A percentile compares a stretch with the other conserved stretches of the same genome.
phyloP scores from a whole-genome alignment of 306 rosid species.

The Vicia faba region DNA sequence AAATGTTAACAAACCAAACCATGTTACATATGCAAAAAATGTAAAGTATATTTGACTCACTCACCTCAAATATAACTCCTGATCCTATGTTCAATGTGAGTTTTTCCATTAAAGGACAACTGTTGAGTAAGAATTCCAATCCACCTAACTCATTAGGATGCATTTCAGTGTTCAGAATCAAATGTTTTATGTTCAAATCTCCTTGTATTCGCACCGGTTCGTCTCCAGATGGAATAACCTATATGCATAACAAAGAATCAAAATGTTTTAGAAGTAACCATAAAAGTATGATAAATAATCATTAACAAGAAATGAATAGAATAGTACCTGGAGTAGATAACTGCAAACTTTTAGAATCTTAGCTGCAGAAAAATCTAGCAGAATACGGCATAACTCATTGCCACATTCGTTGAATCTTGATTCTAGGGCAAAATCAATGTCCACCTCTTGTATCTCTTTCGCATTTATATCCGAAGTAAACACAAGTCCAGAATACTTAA shows the following conservation, averaged over 20 bases:
- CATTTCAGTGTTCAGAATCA: conserved; percentile 48
- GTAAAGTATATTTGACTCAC: conserved; percentile 34
- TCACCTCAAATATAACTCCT: conserved; percentile 27
- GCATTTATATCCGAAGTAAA: not conserved
- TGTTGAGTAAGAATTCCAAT: conserved; percentile 47
- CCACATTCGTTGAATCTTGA: not conserved
- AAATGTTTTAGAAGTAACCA: not conserved
- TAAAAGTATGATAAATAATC: not conserved
- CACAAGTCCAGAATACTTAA: conserved; percentile 29
- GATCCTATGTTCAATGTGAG: conserved; percentile 42
- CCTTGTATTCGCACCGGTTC: conserved; percentile 24
- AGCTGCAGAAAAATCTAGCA: conserved; percentile 3
- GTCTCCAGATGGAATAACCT: conserved; percentile 41
- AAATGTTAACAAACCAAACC: not conserved
- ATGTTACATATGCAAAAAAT: not conserved
- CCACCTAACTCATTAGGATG: conserved; percentile 47
- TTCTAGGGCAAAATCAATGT: conserved; percentile 20
- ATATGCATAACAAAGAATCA: not conserved
- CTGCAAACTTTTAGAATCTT: conserved; percentile 34
- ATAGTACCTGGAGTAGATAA: conserved; percentile 39
- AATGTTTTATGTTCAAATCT: conserved; percentile 40
- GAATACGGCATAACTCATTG: not conserved
- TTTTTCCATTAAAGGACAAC: conserved; percentile 43
- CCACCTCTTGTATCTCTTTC: conserved; percentile 19
- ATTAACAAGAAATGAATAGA: not conserved